These are phyloP conservation scores for Tulasnella sp. DNA, from an alignment of 768 basidiomycete species.

Conservation along the genomic window DNA sequence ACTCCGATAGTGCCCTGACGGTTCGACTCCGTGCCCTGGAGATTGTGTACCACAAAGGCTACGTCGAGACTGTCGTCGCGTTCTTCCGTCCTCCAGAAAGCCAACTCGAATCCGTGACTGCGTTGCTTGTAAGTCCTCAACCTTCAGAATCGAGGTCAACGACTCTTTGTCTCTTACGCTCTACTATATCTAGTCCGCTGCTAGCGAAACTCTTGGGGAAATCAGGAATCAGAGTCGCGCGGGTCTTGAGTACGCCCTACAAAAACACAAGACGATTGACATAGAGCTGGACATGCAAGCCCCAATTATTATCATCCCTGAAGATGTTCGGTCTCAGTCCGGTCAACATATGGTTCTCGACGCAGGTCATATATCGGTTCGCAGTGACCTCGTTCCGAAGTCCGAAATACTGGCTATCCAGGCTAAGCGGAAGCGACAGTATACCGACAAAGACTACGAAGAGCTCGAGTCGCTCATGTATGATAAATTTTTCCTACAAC, in stretches of 20 bases:
- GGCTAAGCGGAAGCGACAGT: constrained; percentile 71
- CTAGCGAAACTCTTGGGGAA: constrained; percentile 87
- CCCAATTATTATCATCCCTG: constrained; percentile 93
- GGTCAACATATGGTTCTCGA: constrained; percentile 87
- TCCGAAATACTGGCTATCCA: constrained; percentile 63
- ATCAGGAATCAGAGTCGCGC: constrained; percentile 88
- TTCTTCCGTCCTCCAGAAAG: constrained; percentile 93
- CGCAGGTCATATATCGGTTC: constrained; percentile 91
- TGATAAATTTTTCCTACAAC: constrained; percentile 70
- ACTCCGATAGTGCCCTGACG: constrained; percentile 83
- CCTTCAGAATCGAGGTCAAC: neutral
- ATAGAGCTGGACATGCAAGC: constrained; percentile 95
- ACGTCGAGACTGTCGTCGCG: constrained; percentile 79
- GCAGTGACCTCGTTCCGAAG: constrained; percentile 82
- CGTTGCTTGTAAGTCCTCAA: constrained; percentile 53
- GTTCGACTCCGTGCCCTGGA: constrained; percentile 92
- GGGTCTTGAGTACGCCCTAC: constrained; percentile 85
- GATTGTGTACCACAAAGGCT: constrained; percentile 89
- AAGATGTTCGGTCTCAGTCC: constrained; percentile 64
- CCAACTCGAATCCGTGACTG: constrained; percentile 91
- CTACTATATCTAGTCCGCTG: constrained; percentile 51
- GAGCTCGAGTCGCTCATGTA: constrained; percentile 90
- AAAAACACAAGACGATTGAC: constrained; percentile 91
- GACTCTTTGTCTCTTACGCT: neutral
- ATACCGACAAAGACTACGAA: constrained; percentile 76